phyloP scores from a whole-genome alignment of 768 basidiomycete genomes.

The Mycena alexandri region DNA sequence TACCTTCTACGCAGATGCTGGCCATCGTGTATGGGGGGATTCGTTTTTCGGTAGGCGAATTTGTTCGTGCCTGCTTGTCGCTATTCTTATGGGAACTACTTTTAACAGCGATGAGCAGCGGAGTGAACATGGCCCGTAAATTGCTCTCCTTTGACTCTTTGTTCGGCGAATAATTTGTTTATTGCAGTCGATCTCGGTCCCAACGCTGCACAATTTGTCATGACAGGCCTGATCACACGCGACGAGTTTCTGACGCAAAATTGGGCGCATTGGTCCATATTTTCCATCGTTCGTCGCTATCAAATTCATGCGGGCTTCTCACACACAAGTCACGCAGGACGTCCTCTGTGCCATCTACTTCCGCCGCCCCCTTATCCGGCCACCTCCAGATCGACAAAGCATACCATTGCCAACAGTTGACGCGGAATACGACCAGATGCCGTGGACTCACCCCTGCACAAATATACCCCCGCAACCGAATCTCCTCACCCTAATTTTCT shows the following conservation, averaged over 20 bases:
- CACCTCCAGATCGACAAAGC: conserved; percentile 36
- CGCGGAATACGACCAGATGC: conserved; percentile 47
- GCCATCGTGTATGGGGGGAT: conserved; percentile 36
- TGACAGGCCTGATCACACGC: conserved; percentile 50
- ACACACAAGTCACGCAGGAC: conserved; percentile 52
- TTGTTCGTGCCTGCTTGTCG: background rate
- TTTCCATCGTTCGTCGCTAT: conserved; percentile 41
- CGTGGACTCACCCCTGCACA: conserved; percentile 47
- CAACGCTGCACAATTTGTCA: conserved; percentile 55
- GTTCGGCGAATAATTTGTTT: background rate
- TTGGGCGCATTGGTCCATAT: conserved; percentile 58
- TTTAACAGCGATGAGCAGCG: conserved; percentile 17
- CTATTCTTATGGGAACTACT: background rate
- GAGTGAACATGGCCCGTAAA: conserved; percentile 28
- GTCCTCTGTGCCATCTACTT: conserved; percentile 60
- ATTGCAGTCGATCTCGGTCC: conserved; percentile 54
- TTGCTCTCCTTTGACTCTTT: background rate
- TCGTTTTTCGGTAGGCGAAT: conserved; percentile 31
- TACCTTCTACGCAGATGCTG: conserved; percentile 36
- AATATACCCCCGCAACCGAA: conserved; percentile 42
- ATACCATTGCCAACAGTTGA: conserved; percentile 52
- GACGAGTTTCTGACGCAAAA: conserved; percentile 54
- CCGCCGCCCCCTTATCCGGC: conserved; percentile 54
- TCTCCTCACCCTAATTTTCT: conserved; percentile 45
- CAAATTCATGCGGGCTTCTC: conserved; percentile 39